These are phyloP conservation scores for Coffea canephora DNA, from an alignment of 257 asterid species.

Conservation along the genomic window DNA sequence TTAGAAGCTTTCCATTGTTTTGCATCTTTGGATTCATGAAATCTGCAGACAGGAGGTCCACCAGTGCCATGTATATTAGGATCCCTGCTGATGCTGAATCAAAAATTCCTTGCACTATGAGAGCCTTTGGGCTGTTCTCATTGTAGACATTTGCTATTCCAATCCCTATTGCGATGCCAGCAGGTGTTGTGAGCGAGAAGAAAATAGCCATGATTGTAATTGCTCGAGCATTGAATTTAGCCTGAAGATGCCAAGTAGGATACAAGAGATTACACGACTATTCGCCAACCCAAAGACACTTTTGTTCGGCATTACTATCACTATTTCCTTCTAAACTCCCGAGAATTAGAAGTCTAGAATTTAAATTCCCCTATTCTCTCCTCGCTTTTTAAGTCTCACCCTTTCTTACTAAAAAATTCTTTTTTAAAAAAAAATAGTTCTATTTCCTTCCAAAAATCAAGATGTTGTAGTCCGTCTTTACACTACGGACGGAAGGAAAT, in stretches of 20 bases:
- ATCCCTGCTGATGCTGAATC: neutral
- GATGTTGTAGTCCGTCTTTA: too few relatives aligned
- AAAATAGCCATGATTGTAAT: neutral
- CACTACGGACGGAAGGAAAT: too few relatives aligned
- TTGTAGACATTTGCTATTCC: neutral
- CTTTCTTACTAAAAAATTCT: too few relatives aligned
- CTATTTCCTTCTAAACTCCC: too few relatives aligned
- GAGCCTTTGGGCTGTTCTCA: slow-evolving; percentile 5
- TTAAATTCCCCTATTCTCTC: too few relatives aligned
- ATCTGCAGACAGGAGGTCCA: slow-evolving; percentile 5
- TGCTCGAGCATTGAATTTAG: slow-evolving; percentile 3
- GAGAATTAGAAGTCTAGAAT: too few relatives aligned
- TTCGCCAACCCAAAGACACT: too few relatives aligned
- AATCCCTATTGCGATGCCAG: slow-evolving; percentile 6
- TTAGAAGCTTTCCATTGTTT: neutral
- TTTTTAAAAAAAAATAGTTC: too few relatives aligned
- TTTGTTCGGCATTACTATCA: too few relatives aligned
- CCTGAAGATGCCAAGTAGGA: neutral
- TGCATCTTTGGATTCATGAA: slow-evolving; percentile 11
- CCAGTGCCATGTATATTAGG: slow-evolving; percentile 16
- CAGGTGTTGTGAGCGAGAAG: slow-evolving; percentile 7
- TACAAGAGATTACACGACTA: too few relatives aligned
- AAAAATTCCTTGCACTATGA: neutral
- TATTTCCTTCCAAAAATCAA: too few relatives aligned
- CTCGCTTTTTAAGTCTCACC: too few relatives aligned